These are phyloP conservation scores for Plectosphaerella cucumerina DNA, from an alignment of 2,329 filamentous ascomycete genomes.

Conservation along the genomic window DNA sequence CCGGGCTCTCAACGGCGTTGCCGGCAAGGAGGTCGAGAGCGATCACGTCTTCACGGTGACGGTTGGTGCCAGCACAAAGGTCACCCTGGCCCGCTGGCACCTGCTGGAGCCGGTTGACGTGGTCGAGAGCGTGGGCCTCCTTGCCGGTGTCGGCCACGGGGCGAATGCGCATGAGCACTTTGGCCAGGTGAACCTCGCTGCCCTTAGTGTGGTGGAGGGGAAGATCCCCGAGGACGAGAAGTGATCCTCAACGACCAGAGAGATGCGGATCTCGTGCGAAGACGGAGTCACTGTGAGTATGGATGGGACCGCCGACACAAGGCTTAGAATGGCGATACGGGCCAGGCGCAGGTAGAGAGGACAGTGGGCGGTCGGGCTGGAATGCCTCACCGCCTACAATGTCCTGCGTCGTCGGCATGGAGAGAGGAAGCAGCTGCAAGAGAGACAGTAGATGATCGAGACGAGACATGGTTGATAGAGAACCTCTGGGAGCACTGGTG, in stretches of 20 bases:
- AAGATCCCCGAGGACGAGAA: conserved; percentile 34
- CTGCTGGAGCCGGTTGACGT: conserved; percentile 85
- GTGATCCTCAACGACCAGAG: background rate
- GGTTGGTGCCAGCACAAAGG: conserved; percentile 86
- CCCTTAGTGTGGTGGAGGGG: conserved; percentile 49
- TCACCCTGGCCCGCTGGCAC: conserved; percentile 87
- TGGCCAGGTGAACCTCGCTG: conserved; percentile 53
- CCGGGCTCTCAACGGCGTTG: conserved; percentile 65
- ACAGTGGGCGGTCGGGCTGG: too few species aligned
- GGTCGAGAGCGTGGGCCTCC: conserved; percentile 60
- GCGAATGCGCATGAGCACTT: conserved; percentile 34
- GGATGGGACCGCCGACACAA: too few species aligned
- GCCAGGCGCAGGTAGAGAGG: too few species aligned
- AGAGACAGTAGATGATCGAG: too few species aligned
- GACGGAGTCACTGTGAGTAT: too few species aligned
- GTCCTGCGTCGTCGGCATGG: too few species aligned
- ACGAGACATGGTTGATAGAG: too few species aligned
- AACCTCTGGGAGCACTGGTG: too few species aligned
- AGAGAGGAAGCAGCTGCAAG: too few species aligned
- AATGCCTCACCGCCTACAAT: too few species aligned
- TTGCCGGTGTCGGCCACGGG: conserved; percentile 42
- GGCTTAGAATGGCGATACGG: too few species aligned
- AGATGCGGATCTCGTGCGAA: too few species aligned
- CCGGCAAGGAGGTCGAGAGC: conserved; percentile 47
- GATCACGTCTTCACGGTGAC: conserved; percentile 85